A percentile compares a stretch with the other conserved stretches of the same genome.
These are phyloP conservation scores for Acaromyces ingoldii DNA, from an alignment of 1,284 basidiomycete species.

Conservation along the genomic window DNA sequence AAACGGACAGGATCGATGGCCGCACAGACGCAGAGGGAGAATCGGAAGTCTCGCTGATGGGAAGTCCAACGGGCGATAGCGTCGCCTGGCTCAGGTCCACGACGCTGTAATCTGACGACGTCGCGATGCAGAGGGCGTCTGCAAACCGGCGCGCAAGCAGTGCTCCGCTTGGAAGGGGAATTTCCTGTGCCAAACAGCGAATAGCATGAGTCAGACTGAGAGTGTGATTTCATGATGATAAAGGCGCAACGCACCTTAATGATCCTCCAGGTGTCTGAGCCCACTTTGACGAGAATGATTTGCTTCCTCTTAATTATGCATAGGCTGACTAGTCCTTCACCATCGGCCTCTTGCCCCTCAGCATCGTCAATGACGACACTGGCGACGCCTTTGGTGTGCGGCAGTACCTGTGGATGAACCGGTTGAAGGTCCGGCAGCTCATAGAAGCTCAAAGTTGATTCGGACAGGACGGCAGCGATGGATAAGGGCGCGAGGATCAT, in stretches of 20 bases:
- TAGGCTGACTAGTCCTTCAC: slow-evolving; percentile 21
- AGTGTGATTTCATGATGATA: slow-evolving; percentile 5
- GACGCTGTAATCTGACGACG: slow-evolving; percentile 40
- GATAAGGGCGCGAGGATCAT: slow-evolving; percentile 6
- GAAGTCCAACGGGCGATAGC: slow-evolving; percentile 38
- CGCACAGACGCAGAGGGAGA: slow-evolving; percentile 37
- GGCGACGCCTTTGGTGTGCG: slow-evolving; percentile 17
- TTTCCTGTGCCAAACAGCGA: slow-evolving; percentile 14
- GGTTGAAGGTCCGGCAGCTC: slow-evolving; percentile 14
- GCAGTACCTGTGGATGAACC: neutral
- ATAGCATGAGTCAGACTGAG: neutral
- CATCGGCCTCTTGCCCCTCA: neutral
- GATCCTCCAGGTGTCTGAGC: slow-evolving; percentile 19
- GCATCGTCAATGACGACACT: slow-evolving; percentile 20
- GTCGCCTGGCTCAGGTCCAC: slow-evolving; percentile 30
- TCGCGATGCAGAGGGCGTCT: slow-evolving; percentile 41
- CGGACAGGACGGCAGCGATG: slow-evolving; percentile 17
- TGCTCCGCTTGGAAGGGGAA: slow-evolving; percentile 40
- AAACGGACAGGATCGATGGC: slow-evolving; percentile 39
- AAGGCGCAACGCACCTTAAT: slow-evolving; percentile 35
- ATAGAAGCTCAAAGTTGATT: slow-evolving; percentile 19
- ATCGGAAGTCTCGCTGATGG: slow-evolving; percentile 43
- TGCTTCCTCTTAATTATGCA: slow-evolving; percentile 41
- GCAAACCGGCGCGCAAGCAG: slow-evolving; percentile 38
- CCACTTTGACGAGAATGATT: slow-evolving; percentile 35